These are phyloP conservation scores for Dittrichia graveolens DNA, from an alignment of 129 eudicot genomes.

Conservation along the genomic window DNA sequence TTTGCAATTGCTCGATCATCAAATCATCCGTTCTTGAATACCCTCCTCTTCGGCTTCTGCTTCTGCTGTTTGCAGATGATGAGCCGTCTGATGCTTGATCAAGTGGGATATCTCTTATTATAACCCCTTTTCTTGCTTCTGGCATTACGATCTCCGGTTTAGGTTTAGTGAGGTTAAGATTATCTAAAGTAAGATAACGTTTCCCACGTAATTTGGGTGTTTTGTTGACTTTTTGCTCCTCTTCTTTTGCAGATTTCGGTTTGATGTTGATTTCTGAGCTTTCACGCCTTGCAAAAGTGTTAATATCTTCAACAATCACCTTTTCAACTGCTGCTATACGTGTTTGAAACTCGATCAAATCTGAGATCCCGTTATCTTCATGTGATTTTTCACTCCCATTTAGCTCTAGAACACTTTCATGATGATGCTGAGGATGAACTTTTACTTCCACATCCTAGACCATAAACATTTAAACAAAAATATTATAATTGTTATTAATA, in stretches of 20 bases:
- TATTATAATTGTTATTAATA: too few relatives aligned
- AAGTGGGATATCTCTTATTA: slow-evolving; percentile 81
- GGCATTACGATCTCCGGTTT: slow-evolving; percentile 40
- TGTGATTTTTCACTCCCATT: slow-evolving; percentile 30
- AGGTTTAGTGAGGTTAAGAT: slow-evolving; percentile 43
- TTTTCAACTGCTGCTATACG: slow-evolving; percentile 68
- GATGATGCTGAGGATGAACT: slow-evolving; percentile 33
- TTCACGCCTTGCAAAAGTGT: slow-evolving; percentile 38
- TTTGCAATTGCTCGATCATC: slow-evolving; percentile 78
- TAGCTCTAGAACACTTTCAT: slow-evolving; percentile 23
- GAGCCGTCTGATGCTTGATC: slow-evolving; percentile 62
- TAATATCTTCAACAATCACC: slow-evolving; percentile 49
- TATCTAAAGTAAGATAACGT: slow-evolving; percentile 36
- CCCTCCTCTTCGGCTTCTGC: slow-evolving; percentile 62
- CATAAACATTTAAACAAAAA: slow-evolving; percentile 4
- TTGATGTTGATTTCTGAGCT: slow-evolving; percentile 31
- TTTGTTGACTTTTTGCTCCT: slow-evolving; percentile 26
- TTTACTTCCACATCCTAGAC: slow-evolving; percentile 48
- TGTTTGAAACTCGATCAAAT: slow-evolving; percentile 60
- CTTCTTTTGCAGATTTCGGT: slow-evolving; percentile 30
- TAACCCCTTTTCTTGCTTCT: slow-evolving; percentile 50
- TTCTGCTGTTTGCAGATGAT: slow-evolving; percentile 41
- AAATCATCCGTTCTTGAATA: slow-evolving; percentile 48
- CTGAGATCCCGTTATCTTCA: slow-evolving; percentile 41
- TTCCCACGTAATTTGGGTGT: slow-evolving; percentile 35